Conservation (phyloP, 768 basidiomycete species). For the Suillus sp. region DNA sequence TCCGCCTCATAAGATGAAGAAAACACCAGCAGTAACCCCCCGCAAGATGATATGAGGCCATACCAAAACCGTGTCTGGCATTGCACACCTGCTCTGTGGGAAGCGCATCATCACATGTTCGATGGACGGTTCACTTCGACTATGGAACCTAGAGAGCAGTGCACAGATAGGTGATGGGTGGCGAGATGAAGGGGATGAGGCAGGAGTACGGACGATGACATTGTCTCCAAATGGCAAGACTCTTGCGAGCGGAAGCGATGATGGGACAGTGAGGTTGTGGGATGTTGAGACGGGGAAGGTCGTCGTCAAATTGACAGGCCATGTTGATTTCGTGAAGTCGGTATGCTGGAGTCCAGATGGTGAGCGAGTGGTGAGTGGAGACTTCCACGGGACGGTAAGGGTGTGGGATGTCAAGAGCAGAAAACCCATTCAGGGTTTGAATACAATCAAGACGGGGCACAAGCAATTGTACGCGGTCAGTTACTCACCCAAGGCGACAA, state of each 20-base stretch:
- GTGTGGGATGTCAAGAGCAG: not conserved
- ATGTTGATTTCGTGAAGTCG: not conserved
- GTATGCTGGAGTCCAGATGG: not conserved
- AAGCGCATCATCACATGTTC: too few species aligned
- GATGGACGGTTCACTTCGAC: too few species aligned
- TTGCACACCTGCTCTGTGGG: too few species aligned
- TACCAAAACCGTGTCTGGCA: too few species aligned
- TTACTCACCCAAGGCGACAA: not conserved
- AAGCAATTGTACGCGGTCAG: rapidly evolving
- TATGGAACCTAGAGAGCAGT: too few species aligned
- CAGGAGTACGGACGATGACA: not conserved
- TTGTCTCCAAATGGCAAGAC: not conserved
- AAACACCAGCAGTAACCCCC: too few species aligned
- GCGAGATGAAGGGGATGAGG: not conserved
- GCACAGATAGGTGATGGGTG: too few species aligned
- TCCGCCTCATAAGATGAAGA: too few species aligned
- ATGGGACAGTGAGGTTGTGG: not conserved
- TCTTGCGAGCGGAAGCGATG: constrained; percentile 14
- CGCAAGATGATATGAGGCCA: too few species aligned
- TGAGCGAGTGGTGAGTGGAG: too few species aligned
- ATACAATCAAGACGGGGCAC: not conserved
- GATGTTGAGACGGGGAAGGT: constrained; percentile 4
- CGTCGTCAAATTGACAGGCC: not conserved
- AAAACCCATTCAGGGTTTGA: not conserved
- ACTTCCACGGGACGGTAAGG: too few species aligned